Evolutionary conservation across 768 basidiomycete species (phyloP), one percentile per base, ranked within the genome.

Genomic region (Mycena polygramma): DNA sequence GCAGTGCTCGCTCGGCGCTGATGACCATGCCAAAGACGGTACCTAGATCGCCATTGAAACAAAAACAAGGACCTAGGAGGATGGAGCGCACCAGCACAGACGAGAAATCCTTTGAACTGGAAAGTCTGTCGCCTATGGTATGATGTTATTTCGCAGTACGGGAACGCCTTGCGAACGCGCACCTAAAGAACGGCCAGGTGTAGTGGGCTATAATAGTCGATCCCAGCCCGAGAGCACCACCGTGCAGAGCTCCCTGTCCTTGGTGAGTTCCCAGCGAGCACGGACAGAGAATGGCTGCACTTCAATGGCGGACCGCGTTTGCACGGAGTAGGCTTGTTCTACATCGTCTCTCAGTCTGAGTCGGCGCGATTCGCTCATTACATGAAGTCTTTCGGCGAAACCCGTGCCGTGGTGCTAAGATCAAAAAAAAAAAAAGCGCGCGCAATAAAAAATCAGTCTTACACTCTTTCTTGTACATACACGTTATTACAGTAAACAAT

Each of bases 91-190:
- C 94, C 90, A 65, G 88, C 86, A 37, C 90, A 89, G 9, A 94
- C 87, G 7, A 96, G 80, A 77, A 94, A 96, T 1, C 86, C 89
- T 79, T 96, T 96, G 84, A 95, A 89, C 4, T 92, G 88, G 22
- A 94, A 84, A 0, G 93, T 92, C 79, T 95, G 94, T 24, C 91
- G 89, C 71, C 94, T 95, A 71, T 15, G 11, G 64, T 41, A 36
- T 68, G 39, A 26, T 68, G 51, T 35, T 74, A 53, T 39, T 63
- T 48, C 41, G 43, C 30, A 49, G 57, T 43, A 36, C 46, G 54
- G 52, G 19, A 57, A 41, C 11, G n/a, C 20, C 49, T 35, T 24
- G 22, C 26, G 30, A 8, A 10, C 20, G 73, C 85, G 74, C 69
- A 92, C 92, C 90, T 85, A 79, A 94, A 94, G 39, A 83, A 74